Evolutionary conservation across 2,329 filamentous ascomycete species (phyloP).

Genomic region (Colletotrichum chlorophyti): DNA sequence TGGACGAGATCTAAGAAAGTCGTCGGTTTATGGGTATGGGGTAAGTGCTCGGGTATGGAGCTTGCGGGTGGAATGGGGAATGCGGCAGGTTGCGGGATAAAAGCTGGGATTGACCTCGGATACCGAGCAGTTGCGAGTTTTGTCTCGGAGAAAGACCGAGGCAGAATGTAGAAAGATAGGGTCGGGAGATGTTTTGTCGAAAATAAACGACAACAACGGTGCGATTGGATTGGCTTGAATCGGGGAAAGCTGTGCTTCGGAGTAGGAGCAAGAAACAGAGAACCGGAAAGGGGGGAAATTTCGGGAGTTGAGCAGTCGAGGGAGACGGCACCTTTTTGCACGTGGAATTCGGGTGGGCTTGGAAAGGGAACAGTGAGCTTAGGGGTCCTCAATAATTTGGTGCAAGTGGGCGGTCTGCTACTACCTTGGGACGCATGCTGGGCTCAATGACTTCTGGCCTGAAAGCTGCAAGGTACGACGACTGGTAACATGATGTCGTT

Average conservation of each 20-base stretch:
- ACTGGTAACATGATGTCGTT: neutral
- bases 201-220: neutral
- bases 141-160: constrained; percentile 25
- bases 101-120: constrained; percentile 26
- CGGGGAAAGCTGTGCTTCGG: constrained; percentile 3
- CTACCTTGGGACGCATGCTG: neutral
- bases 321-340: constrained; percentile 29
- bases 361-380: constrained; percentile 19
- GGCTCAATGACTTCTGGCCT: neutral
- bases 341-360: constrained; percentile 26
- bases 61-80: constrained; percentile 12
- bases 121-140: constrained; percentile 19
- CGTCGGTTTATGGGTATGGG: constrained; percentile 25
- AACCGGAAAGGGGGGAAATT: neutral
- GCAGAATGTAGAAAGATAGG: constrained; percentile 1
- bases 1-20: constrained; percentile 30
- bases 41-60: constrained; percentile 5
- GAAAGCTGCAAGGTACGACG: too few species aligned
- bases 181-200: neutral
- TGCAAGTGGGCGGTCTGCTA: constrained; percentile 4
- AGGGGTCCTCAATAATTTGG: constrained; percentile 23
- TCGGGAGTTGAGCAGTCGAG: constrained; percentile 9
- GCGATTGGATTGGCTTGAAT: constrained; percentile 11
- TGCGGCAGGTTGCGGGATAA: constrained; percentile 23
- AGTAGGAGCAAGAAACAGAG: neutral